These are phyloP conservation scores for Beauveria sp. DNA, from an alignment of 2,329 filamentous ascomycete species.

Conservation along the genomic window DNA sequence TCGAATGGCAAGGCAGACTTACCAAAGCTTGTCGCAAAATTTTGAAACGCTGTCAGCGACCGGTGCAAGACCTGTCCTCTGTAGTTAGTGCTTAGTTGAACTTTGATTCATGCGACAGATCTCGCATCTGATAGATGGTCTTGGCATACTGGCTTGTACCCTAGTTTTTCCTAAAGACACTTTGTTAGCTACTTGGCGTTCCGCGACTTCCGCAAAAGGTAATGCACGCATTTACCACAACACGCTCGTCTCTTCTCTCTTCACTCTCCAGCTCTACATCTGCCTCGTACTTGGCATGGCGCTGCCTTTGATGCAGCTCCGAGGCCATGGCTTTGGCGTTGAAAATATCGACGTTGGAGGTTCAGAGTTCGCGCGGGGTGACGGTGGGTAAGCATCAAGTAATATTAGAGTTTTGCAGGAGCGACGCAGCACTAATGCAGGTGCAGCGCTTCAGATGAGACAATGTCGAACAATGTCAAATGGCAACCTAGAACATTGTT, in stretches of 20 bases:
- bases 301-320: background rate
- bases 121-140: background rate
- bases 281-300: background rate
- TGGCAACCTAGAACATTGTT: too few species aligned
- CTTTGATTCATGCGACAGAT: background rate
- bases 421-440: background rate
- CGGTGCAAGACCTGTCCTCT: constrained; percentile 43
- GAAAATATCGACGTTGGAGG: background rate
- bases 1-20: constrained; percentile 12
- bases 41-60: constrained; percentile 49
- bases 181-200: background rate
- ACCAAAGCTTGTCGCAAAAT: constrained; percentile 54
- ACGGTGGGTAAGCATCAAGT: too few species aligned
- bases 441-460: background rate
- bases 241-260: background rate
- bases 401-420: background rate
- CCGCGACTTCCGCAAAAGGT: background rate
- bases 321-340: background rate
- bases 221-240: background rate
- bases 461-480: too few species aligned
- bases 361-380: background rate
- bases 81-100: background rate
- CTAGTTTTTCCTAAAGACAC: constrained; percentile 17
- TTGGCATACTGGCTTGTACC: constrained; percentile 19
- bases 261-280: background rate